Base-by-base conservation (phyloP, 2,329 filamentous ascomycete genomes). In the Exutisphaerella laricina region DNA sequence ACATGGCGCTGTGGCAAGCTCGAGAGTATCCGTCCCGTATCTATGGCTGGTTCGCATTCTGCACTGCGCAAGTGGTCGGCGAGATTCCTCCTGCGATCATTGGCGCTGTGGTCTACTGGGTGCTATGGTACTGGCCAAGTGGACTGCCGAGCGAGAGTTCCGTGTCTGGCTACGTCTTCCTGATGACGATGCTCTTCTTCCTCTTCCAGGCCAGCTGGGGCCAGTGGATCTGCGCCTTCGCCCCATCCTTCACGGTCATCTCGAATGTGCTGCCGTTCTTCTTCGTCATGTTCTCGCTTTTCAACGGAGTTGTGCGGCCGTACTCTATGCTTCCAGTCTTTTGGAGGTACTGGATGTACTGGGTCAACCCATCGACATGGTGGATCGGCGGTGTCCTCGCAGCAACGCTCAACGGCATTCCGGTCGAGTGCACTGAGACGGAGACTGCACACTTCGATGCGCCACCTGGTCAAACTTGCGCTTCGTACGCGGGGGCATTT, bases 191-290 rank as follows among this genome's bases (percentile, higher is more conserved):
- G 57, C 72, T 90, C 0, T 88, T 88, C 68, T 87, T 80, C 69
- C 63, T 89, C 5, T 89, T 88, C 72, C 77, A 81, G 61, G 76
- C 75, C 22, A 80, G 73, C 53, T 89, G 82, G 85, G 87, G 84
- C 14, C 85, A 88, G 61, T 90, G 84, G 84, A 87, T 92, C 54
- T 85, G 81, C 50, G 85, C 87, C 1, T 88, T 88, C 63, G 84
- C 85, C 0, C 85, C 85, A 0, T 81, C 73, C 29, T 88, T 88
- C 66, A 86, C 84, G 1, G 83, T 88, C 50, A 87, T 89, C 51
- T 79, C 79, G 31, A 88, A 89, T 58, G 66, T 82, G 16, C 69
- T 88, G 4, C 85, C 85, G 1, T 88, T 89, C 70, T 87, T 89
- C 74, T 85, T 89, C 67, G 79, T 88, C 62, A 80, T 86, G 70